phyloP scores from a whole-genome alignment of 495 filamentous ascomycete genomes.

The Trichoderma virens region DNA sequence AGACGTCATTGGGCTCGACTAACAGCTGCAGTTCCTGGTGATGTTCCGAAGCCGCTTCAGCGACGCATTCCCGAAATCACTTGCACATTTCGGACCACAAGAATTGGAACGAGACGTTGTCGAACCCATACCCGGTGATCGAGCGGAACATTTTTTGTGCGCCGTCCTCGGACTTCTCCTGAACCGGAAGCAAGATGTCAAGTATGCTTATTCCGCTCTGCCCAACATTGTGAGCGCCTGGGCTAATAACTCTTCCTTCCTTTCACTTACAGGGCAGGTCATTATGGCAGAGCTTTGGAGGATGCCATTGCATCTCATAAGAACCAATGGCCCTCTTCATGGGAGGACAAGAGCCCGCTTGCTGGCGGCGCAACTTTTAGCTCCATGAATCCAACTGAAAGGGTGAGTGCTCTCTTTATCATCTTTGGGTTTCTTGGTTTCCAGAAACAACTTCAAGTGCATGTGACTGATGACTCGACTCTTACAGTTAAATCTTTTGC shows the following conservation, averaged over 20 bases:
- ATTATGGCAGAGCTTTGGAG: slow-evolving; percentile 87
- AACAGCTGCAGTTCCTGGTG: slow-evolving; percentile 71
- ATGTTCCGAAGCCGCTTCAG: slow-evolving; percentile 94
- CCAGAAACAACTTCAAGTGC: neutral
- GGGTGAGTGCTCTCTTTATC: slow-evolving; percentile 51
- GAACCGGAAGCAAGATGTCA: slow-evolving; percentile 96
- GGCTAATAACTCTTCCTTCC: neutral
- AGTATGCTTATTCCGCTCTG: slow-evolving; percentile 55
- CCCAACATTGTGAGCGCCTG: slow-evolving; percentile 10
- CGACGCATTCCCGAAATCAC: slow-evolving; percentile 77
- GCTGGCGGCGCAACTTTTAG: slow-evolving; percentile 70
- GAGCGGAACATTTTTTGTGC: slow-evolving; percentile 82
- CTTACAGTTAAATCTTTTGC: slow-evolving; percentile 67
- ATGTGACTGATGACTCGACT: neutral
- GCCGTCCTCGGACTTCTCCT: slow-evolving; percentile 78
- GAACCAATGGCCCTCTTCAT: slow-evolving; percentile 80
- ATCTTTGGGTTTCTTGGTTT: neutral
- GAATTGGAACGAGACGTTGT: slow-evolving; percentile 84
- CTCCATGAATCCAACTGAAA: slow-evolving; percentile 67
- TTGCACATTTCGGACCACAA: slow-evolving; percentile 85
- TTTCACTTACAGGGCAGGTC: slow-evolving; percentile 52
- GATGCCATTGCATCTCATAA: slow-evolving; percentile 83
- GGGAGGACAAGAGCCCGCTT: slow-evolving; percentile 80
- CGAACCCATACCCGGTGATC: slow-evolving; percentile 68
- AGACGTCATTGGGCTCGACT: slow-evolving; percentile 19